Conservation (phyloP, 768 basidiomycete species). For the Mycena vulgaris region DNA sequence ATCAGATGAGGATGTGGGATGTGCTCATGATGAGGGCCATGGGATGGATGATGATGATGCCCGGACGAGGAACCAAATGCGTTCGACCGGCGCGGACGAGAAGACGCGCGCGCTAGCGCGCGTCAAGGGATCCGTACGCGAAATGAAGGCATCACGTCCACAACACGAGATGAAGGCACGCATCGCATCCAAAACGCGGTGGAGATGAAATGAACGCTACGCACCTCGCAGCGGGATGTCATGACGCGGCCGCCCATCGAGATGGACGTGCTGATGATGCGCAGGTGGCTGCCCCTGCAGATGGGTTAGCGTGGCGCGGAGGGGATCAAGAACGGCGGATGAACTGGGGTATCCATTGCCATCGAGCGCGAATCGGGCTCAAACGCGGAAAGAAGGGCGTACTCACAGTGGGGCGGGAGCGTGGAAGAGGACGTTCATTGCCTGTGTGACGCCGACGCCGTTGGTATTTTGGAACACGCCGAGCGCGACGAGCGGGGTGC, state of each 20-base stretch:
- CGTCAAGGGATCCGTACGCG: too few relatives aligned
- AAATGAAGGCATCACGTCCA: too few relatives aligned
- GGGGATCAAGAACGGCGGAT: too few relatives aligned
- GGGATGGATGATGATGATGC: too few relatives aligned
- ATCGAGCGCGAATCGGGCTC: too few relatives aligned
- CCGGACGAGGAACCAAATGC: too few relatives aligned
- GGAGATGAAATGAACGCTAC: conserved; percentile 10
- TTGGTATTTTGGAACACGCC: conserved; percentile 73
- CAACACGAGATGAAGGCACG: too few relatives aligned
- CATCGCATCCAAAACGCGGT: too few relatives aligned
- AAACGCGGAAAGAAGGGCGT: not conserved
- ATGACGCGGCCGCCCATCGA: conserved; percentile 79
- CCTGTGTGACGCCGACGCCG: conserved; percentile 83
- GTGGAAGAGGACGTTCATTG: conserved; percentile 79
- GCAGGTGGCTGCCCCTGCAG: conserved; percentile 70
- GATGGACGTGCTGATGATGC: conserved; percentile 75
- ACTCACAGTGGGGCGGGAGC: conserved; percentile 76
- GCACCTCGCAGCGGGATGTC: conserved; percentile 80
- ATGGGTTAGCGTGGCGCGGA: not conserved
- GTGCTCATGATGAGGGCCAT: too few relatives aligned
- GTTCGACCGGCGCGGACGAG: too few relatives aligned
- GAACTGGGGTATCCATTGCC: too few relatives aligned
- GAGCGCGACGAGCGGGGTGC: conserved; percentile 77
- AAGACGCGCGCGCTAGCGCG: not conserved
- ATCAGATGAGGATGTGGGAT: too few relatives aligned